A percentile compares a stretch with the other conserved stretches of the same genome.
Evolutionary conservation across 2,329 filamentous ascomycete genomes (phyloP).

Genomic region (Orbilia ellipsospora): DNA sequence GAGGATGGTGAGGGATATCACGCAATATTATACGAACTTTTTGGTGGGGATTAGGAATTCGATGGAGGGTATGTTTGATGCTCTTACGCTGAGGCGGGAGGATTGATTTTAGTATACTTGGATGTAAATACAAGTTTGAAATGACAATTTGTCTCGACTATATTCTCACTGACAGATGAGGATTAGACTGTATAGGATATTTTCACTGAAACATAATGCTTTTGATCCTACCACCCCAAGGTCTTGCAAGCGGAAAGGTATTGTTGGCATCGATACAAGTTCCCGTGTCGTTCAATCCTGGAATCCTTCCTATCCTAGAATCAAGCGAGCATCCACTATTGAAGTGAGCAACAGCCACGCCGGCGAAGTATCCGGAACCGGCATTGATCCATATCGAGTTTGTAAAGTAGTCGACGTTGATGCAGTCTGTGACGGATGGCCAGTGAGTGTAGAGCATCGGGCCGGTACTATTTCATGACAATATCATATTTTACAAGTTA

Average conservation of each 20-base stretch:
- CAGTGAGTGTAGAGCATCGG: constrained; percentile 47
- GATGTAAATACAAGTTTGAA: neutral
- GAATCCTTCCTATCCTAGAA: constrained; percentile 32
- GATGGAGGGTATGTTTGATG: constrained; percentile 1
- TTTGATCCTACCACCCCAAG: constrained; percentile 19
- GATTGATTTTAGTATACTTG: neutral
- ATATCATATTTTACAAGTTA: neutral
- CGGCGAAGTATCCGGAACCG: constrained; percentile 36
- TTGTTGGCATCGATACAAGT: constrained; percentile 32
- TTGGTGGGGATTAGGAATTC: neutral
- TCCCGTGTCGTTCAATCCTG: constrained; percentile 29
- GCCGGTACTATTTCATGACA: constrained; percentile 23
- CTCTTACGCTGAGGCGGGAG: neutral
- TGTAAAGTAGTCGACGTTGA: constrained; percentile 45
- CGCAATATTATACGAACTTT: neutral
- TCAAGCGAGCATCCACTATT: neutral
- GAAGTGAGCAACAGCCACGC: constrained; percentile 21
- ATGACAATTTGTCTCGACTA: neutral
- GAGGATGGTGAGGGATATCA: neutral
- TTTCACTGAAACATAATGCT: constrained; percentile 30
- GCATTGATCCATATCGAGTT: constrained; percentile 38
- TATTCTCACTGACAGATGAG: neutral
- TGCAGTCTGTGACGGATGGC: constrained; percentile 44
- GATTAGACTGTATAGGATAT: neutral
- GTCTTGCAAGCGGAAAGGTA: neutral